phyloP scores from a whole-genome alignment of 2,329 filamentous ascomycete species.

The Stemphylium lycopersici region DNA sequence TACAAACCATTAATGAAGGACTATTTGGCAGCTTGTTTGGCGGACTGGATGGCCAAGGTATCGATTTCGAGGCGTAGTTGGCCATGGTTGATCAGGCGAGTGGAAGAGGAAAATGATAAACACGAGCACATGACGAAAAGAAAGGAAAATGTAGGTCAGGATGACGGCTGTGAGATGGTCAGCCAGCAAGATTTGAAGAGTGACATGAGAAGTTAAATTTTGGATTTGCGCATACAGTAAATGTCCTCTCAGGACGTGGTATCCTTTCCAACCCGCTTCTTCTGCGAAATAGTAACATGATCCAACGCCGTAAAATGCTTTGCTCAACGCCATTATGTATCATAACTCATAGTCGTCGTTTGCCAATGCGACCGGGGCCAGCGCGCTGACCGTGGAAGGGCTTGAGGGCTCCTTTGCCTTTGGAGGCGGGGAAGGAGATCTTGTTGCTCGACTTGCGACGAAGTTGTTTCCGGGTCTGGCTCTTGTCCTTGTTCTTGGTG shows the following conservation, averaged over 20 bases:
- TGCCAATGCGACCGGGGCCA: constrained; percentile 31
- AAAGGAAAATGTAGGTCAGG: not conserved
- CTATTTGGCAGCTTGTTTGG: constrained; percentile 14
- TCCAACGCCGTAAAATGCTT: constrained; percentile 36
- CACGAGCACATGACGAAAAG: not conserved
- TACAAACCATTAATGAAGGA: constrained; percentile 20
- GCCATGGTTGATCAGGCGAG: not conserved
- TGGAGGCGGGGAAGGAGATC: constrained; percentile 45
- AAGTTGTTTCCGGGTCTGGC: constrained; percentile 44
- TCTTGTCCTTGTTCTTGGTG: constrained; percentile 44
- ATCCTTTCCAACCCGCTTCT: constrained; percentile 28
- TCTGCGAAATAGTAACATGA: constrained; percentile 20
- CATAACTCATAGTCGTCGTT: constrained; percentile 31
- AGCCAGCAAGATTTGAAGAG: not conserved
- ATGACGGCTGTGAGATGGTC: not conserved
- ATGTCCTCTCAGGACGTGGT: constrained; percentile 29
- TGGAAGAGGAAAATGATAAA: not conserved
- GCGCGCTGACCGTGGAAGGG: constrained; percentile 29
- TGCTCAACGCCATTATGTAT: constrained; percentile 23
- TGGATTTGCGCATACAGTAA: constrained; percentile 13
- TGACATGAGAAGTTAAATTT: not conserved
- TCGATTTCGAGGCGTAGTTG: not conserved
- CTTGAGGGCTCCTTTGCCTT: constrained; percentile 45
- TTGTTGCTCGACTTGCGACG: constrained; percentile 49
- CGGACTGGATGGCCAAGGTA: not conserved